Evolutionary conservation across 805 yeast species (phyloP), one percentile per base, ranked within the genome.

Genomic region (Sungouiozyma intestinalis): DNA sequence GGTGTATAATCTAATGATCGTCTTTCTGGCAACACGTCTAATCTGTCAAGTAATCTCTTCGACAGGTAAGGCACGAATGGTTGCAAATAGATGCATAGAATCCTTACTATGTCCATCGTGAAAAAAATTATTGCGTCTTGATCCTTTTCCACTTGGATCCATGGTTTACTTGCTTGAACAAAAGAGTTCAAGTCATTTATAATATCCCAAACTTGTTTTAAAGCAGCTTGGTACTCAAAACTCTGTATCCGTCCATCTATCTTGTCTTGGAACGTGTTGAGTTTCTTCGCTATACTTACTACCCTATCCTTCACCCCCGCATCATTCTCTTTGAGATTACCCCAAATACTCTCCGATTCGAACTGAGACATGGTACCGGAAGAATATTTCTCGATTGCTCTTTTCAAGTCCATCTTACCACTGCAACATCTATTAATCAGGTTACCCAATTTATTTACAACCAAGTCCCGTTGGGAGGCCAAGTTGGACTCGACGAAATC

Each of bases 381-480:
- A 8, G 36, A 16, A 33, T 44, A 60, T 39, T 46, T 43, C 48
- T 49, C 8, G 36, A 55, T 43, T 62, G 84, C 73, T 27, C 76
- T 57, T 11, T 54, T 54, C 15, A 85, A 67, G 53, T 71, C 62
- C 53, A 90, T 90, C 43, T 79, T 77, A 29, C 72, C 67, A 1
- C 88, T 85, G 42, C 94, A 78, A 31, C 79, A 73, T 45, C 98
- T 69, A 47, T 80, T 74, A 16, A 82, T 68, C 39, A 88, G 67
- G 54, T 90, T 92, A 37, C 92, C 87, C 64, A 80, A 80, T 58
- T 88, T 88, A 45, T 86, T 85, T 43, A 85, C 78, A 34, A 90
- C 66, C 50, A 77, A 75, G 29, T 76, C 78, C 47, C 94, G 70
- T 5, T 77, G 63, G 24, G 58, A 57, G 35, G 64, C 64, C 42